Evolutionary conservation across 768 basidiomycete genomes (phyloP).

Genomic region (Auriculariales sp.): DNA sequence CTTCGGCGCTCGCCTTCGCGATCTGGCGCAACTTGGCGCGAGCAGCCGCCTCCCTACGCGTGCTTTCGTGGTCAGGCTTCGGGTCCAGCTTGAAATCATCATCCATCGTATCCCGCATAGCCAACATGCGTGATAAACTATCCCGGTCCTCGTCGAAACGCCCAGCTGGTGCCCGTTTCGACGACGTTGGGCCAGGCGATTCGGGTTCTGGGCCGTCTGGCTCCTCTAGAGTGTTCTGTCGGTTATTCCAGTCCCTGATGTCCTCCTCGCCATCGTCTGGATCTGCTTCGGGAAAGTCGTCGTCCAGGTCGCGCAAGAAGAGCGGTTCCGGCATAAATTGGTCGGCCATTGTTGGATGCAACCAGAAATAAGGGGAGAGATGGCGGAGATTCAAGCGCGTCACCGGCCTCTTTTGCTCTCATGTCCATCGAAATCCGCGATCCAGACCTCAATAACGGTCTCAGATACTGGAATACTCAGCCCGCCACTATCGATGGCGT

Average conservation of each 20-base stretch:
- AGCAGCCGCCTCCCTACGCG: background rate
- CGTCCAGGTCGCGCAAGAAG: background rate
- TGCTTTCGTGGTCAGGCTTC: background rate
- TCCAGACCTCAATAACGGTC: conserved; percentile 58
- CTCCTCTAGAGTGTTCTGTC: too few relatives aligned
- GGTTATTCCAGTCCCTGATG: too few relatives aligned
- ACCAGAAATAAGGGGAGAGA: background rate
- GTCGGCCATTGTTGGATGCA: background rate
- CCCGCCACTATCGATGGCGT: conserved; percentile 80
- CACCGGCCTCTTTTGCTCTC: too few relatives aligned
- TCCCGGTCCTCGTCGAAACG: too few relatives aligned
- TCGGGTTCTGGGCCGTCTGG: too few relatives aligned
- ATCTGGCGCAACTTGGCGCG: background rate
- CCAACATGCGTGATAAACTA: too few relatives aligned
- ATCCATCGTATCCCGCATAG: background rate
- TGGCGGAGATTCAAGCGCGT: background rate
- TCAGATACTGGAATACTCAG: conserved; percentile 76
- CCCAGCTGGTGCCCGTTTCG: too few relatives aligned
- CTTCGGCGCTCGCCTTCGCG: background rate
- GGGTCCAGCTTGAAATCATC: too few relatives aligned
- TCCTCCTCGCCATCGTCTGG: conserved; percentile 7
- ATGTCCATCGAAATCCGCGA: background rate
- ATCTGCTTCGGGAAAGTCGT: background rate
- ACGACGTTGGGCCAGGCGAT: too few relatives aligned
- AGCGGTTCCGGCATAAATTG: background rate